Base-by-base conservation (phyloP, 768 basidiomycete species). In the Lactifluus subvellereus region DNA sequence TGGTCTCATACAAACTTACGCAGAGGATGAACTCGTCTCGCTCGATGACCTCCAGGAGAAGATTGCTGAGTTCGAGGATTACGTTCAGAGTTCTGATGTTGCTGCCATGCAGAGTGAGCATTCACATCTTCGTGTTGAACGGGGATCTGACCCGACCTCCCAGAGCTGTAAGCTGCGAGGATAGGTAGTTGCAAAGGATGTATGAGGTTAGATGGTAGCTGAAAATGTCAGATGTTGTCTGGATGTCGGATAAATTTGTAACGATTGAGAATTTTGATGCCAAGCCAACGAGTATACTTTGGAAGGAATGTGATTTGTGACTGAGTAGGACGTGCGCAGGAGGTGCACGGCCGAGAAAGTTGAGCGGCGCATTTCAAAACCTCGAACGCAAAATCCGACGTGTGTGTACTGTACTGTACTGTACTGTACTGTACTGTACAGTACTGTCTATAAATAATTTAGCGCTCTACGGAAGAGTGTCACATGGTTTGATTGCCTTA, bases 11-110 rank as follows among this genome's bases (percentile, higher is more conserved):
- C 45, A 40, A 38, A 3, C 18, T 42, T 38, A 40, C 52, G 50
- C 73, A 93, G 95, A 96, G 92, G 96, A 98, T 66, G 95, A 96
- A 71, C 88, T 90, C 67, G 87, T 98, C 56, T 96, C 94, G 3
- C 80, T 88, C 66, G 93, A 96, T 67, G 94, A 97, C 22, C 82
- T 98, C 66, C 93, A 98, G 76, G 96, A 98, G 75, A 83, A 89
- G 80, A 80, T 97, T 64, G 78, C 78, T 6, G 93, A 90, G 69
- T 85, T 91, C 64, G 91, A 92, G 13, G 92, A 94, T 71, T 89
- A 85, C 71, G 84, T 96, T 66, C 94, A 97, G 81, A 94, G 91
- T 75, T 80, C 89, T 35, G 94, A 98, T 74, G 75, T 98, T 66
- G 87, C 89, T 67, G 94, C 93, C 65, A 95, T 95, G 93, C 93